Evolutionary conservation across 805 yeast genomes (phyloP), one percentile per base, ranked within the genome.

Genomic region (Lipomyces starkeyi): DNA sequence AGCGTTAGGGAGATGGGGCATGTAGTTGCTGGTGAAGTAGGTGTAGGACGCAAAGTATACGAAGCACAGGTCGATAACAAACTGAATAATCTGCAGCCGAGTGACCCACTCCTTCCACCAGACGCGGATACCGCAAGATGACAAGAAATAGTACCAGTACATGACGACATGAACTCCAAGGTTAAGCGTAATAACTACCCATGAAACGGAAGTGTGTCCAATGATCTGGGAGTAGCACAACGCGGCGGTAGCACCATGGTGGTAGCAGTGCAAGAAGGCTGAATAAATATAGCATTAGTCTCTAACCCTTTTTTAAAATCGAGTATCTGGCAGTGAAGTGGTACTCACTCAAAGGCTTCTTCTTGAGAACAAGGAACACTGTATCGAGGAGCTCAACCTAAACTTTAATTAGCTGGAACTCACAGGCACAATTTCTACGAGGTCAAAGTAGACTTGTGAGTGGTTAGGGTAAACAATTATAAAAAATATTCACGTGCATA

Each of bases 31-130:
- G 53, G 95, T 93, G 78, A 91, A 92, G 82, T 89, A 93, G 71
- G 97, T 89, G 82, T 91, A 94, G 65, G 97, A 90, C 62, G 97
- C 97, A 80, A 91, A 93, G 84, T 93, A 95, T 72, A 95, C 96
- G 78, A 94, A 93, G 56, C 84, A 87, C 77, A 94, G 86, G 80
- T 94, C 99, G 77, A 94, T 84, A 73, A 94, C 82, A 78, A 94
- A 94, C 83, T 94, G 99, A 76, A 91, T 83, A 81, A 94, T 94
- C 84, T 94, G 99, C 84, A 91, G 88, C 73, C 97, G 86, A 65
- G 99, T 94, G 73, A 94, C 97, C 97, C 97, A 94, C 83, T 93
- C 96, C 83, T 95, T 94, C 99, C 99, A 94, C 98, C 98, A 93
- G 64, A 94, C 97, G 76, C 91, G 89, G 77, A 93, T 91, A 67